Base-by-base conservation (phyloP, 2,329 filamentous ascomycete genomes). In the Aplosporella prunicola region DNA sequence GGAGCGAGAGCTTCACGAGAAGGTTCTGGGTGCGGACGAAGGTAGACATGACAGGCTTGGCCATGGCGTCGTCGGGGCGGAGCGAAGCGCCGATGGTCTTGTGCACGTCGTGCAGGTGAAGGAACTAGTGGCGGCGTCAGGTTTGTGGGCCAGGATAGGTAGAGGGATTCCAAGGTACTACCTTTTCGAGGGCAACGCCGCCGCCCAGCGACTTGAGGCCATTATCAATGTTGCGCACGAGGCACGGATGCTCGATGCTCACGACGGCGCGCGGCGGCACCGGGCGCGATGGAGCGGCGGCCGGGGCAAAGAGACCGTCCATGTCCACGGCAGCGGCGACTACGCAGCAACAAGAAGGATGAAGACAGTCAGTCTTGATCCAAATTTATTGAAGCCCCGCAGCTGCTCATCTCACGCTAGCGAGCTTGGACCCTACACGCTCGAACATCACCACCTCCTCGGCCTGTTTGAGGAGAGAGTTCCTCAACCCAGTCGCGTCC, bases 1-100 rank as follows among this genome's bases (percentile, higher is more conserved):
- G 89, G 1, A 96, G 76, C 0, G 81, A 87, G 39, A 98, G 71
- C 56, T 87, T 88, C 36, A 98, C 68, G 14, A 96, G 70, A 14
- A 96, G 65, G 52, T 95, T 93, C 53, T 87, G 84, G 8, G 85
- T 82, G 14, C 74, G 64, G 20, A 80, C 74, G 52, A 80, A 82
- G 27, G 80, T 78, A 6, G 89, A 94, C 47, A 81, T 68, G 43
- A 94, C 67, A 7, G 84, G 83, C 48, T 82, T 80, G 50, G 82
- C 78, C 51, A 85, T 77, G 3, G 81, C 80, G 57, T 93, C 86
- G 45, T 86, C 74, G 16, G 82, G 83, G 15, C 84, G 78, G 37
- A 96, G 67, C 49, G 82, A 83, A n/a, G 93, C 63, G 2, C 80
- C 80, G 16, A 74, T 63, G 35, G 68, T 63, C 26, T 66, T 65